Base-by-base conservation (phyloP, 2,329 filamentous ascomycete genomes). In the Zasmidium citrigriseum region DNA sequence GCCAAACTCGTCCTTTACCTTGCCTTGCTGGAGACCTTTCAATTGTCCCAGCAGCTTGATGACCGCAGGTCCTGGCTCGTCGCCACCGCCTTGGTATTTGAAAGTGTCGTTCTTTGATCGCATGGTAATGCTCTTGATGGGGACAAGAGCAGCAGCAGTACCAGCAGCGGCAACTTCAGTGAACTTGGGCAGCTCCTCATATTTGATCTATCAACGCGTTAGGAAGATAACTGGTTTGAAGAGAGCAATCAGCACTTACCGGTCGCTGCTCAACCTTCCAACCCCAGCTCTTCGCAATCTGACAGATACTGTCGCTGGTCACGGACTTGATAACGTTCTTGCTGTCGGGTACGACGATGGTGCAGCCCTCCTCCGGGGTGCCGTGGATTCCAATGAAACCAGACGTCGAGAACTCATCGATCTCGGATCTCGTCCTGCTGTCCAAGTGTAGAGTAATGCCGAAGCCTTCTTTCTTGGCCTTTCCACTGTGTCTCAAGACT, bases 361-460 rank as follows among this genome's bases (percentile, higher is more conserved):
- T 93, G 52, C 63, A 65, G 11, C 89, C 80, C 25, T 83, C 76
- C 18, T 82, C 74, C 7, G 68, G 65, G 2, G 81, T 81, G 2
- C 82, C 84, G 46, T 86, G 79, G 4, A 90, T 89, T 2, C 92
- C 95, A 64, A 98, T 89, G 75, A 99, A 98, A 0, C 91, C 93
- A 63, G 89, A 93, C 0, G 95, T 98, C 66, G 89, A 95, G 73
- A 98, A 99, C 81, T 99, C 93, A 70, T 99, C 93, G 62, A 99
- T 85, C 73, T 96, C 91, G 59, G 86, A 88, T 67, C 93, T 85
- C 10, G 85, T 90, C 70, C 87, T 87, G 73, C 90, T 95, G 77
- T 98, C 95, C 55, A 98, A 80, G 74, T 98, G 93, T 69, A 98
- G 81, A 1, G 93, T 98, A 70, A 98, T 98, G n/a, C 91, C 93